Base-by-base conservation (phyloP, 2,329 filamentous ascomycete species). In the Septoria linicola region DNA sequence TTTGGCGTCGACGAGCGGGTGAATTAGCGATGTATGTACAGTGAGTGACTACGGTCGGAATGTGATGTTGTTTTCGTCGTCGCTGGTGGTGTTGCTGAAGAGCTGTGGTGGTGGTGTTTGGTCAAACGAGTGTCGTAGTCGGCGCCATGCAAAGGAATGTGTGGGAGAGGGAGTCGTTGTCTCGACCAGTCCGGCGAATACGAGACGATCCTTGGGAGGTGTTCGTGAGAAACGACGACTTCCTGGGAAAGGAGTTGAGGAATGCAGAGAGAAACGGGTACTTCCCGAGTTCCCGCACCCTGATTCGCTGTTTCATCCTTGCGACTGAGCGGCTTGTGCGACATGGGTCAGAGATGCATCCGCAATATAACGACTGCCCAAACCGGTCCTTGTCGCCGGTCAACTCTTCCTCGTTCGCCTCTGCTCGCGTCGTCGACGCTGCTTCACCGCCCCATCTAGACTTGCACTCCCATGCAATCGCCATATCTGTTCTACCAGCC, bases 11-110 rank as follows among this genome's bases (percentile, higher is more conserved):
- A 30, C n/a, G 39, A 11, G 42, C 14, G 25, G 14, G 45, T 16
- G 19, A 32, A 35, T 16, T 36, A 36, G 11, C 19, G 37, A 32
- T 35, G 41, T 49, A 47, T 56, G 55, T 55, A 55, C 50, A 56
- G 31, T 19, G 55, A 58, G 51, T 41, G 56, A 49, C 54, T 56
- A 44, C 50, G 56, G 56, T 56, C 49, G 50, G 52, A 30, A 25
- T 47, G 50, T 47, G 17, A 19, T 39, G 37, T 25, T 30, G 36
- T n/a, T n/a, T n/a, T 39, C 34, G 43, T 46, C 34, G 43, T 23
- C 30, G 30, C 30, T 14, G 14, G 34, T 8, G 19, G 17, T n/a
- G 39, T 19, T 48, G 44, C 44, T 49, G 39, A 42, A 49, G 39
- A 43, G 47, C 47, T 14, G 47, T 51, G 49, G 49, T 51, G 49